Percentiles rank a stretch among this genome's conserved stretches.
Evolutionary conservation across 768 basidiomycete genomes (phyloP).

Genomic region (Amanita molliuscula): DNA sequence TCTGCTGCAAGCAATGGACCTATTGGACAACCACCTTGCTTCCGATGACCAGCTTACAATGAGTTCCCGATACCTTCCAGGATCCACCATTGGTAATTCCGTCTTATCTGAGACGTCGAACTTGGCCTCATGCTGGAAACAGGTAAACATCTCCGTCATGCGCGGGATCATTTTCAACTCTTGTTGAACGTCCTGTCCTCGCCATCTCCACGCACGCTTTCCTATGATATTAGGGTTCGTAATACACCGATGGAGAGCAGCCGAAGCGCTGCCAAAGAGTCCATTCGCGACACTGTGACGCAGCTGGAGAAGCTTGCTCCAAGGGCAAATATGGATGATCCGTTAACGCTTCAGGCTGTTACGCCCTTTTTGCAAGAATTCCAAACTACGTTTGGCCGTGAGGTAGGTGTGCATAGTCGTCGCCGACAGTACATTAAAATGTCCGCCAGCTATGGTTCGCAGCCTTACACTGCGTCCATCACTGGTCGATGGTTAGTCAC

Average conservation of each 20-base stretch:
- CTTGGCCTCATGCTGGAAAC: not conserved
- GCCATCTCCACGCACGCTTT: slow-evolving; percentile 40
- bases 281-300: slow-evolving; percentile 44
- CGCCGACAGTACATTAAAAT: not conserved
- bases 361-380: slow-evolving; percentile 71
- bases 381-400: slow-evolving; percentile 73
- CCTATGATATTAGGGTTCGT: slow-evolving; percentile 66
- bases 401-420: slow-evolving; percentile 33
- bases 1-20: slow-evolving; percentile 61
- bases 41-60: slow-evolving; percentile 61
- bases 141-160: slow-evolving; percentile 86
- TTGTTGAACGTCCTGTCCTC: slow-evolving; percentile 45
- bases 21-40: slow-evolving; percentile 55
- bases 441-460: slow-evolving; percentile 68
- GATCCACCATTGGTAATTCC: slow-evolving; percentile 70
- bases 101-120: slow-evolving; percentile 1
- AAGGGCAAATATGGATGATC: slow-evolving; percentile 36
- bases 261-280: slow-evolving; percentile 44
- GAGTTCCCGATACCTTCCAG: slow-evolving; percentile 69
- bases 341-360: slow-evolving; percentile 68
- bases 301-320: slow-evolving; percentile 47
- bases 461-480: slow-evolving; percentile 79
- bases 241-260: slow-evolving; percentile 81
- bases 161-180: slow-evolving; percentile 71
- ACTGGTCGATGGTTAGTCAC: slow-evolving; percentile 75